Evolutionary conservation across 2,329 filamentous ascomycete species (phyloP), one percentile per base, ranked within the genome.

Genomic region (Fusarium sulawesiense): DNA sequence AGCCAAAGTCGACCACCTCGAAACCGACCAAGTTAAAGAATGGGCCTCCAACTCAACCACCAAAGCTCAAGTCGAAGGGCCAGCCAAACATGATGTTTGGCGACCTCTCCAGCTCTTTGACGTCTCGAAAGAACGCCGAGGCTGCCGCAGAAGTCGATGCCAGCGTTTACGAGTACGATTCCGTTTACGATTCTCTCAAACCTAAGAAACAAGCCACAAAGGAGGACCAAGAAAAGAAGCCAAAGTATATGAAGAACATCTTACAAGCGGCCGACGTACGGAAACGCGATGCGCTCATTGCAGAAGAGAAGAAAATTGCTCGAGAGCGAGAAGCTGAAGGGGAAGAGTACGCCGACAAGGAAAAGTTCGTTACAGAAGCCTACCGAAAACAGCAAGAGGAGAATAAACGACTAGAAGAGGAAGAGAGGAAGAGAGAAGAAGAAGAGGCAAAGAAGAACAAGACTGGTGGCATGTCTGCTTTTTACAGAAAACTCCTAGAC

Each of bases 131-230:
- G 72, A 85, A 91, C 72, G 87, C 88, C 40, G 84, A 89, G 68
- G 87, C 88, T 18, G 92, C 92, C 4, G 84, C 89, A 66, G 85
- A 88, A 63, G 77, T 91, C 11, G 93, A 96, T 74, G 83, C 92
- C 3, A 90, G 88, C 50, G 90, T 96, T 72, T 96, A 94, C 83
- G 93, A 96, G 80, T 97, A 96, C 81, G 93, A 97, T 78, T 87
- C 87, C 3, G 92, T 93, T 23, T 94, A 93, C 81, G 92, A 95
- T 73, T 91, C 91, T 2, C 84, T 95, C 42, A 91, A 93, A 70
- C 87, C 88, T 18, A 85, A 89, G 63, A 88, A 89, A 65, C 86
- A 88, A 71, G 86, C 86, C 62, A 83, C 82, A 7, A 85, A 84
- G 9, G 82, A 83, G 48, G 83, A 83, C 46, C 83, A 83, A 56